These are phyloP conservation scores for Zarea fungicola DNA, from an alignment of 2,329 filamentous ascomycete species.

Conservation along the genomic window DNA sequence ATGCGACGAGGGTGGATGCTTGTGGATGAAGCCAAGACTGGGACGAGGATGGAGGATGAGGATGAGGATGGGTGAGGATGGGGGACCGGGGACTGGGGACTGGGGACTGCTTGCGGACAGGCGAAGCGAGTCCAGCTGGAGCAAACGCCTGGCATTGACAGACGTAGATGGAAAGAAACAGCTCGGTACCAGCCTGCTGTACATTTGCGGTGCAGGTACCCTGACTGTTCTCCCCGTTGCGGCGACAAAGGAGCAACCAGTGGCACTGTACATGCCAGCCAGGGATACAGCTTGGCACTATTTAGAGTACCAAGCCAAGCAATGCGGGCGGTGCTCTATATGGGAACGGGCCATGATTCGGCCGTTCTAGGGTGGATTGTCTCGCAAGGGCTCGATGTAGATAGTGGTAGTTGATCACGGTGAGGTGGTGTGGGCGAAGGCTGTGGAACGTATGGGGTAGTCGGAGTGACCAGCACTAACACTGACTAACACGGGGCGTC, in stretches of 20 bases:
- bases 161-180: not conserved
- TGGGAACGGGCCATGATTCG: too few relatives aligned
- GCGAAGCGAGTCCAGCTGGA: not conserved
- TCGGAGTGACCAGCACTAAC: not conserved
- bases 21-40: too few relatives aligned
- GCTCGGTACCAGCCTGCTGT: too few relatives aligned
- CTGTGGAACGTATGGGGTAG: not conserved
- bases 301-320: not conserved
- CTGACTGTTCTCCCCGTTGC: not conserved
- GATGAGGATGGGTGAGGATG: not conserved
- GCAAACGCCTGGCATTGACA: not conserved
- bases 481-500: too few relatives aligned
- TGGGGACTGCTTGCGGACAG: slow-evolving; percentile 1
- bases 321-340: too few relatives aligned
- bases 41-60: too few relatives aligned
- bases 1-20: too few relatives aligned
- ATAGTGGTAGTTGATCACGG: not conserved
- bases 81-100: not conserved
- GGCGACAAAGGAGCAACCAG: not conserved
- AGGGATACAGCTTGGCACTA: not conserved
- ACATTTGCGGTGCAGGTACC: not conserved
- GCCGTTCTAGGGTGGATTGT: not conserved
- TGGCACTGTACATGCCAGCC: not conserved
- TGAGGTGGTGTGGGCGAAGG: not conserved
- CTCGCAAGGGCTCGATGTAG: not conserved